These are phyloP conservation scores for Penicillium paradoxum DNA, from an alignment of 495 filamentous ascomycete genomes.

Conservation along the genomic window DNA sequence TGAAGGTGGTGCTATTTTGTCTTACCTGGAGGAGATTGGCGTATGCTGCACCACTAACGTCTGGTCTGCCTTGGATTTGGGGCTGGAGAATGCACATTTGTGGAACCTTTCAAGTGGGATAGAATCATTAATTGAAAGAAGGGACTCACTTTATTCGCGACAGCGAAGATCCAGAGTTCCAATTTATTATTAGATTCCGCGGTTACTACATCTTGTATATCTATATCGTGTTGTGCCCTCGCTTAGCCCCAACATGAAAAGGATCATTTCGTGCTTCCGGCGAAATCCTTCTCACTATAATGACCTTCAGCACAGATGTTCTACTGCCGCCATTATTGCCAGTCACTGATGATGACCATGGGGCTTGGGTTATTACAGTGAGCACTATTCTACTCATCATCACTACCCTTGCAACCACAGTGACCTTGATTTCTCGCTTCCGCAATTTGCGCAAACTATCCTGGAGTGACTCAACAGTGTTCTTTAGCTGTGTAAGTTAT, in stretches of 20 bases:
- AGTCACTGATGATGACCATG: conserved; percentile 8
- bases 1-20: not conserved
- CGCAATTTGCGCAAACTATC: not conserved
- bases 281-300: not conserved
- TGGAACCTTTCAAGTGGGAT: not conserved
- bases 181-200: no score
- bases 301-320: not conserved
- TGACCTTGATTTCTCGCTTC: conserved; percentile 6
- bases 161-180: no score
- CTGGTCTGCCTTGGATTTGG: not conserved
- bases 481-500: conserved; percentile 2
- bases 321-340: conserved; percentile 5
- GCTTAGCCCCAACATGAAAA: no score
- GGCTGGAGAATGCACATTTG: not conserved
- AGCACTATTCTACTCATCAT: conserved; percentile 12
- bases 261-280: not conserved
- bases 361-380: conserved; percentile 11
- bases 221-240: not conserved
- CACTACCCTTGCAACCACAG: conserved; percentile 2
- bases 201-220: no score
- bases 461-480: conserved; percentile 3
- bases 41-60: not conserved
- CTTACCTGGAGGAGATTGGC: not conserved
- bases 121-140: not conserved
- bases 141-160: not conserved